Evolutionary conservation across 2,329 filamentous ascomycete species (phyloP), one percentile per base, ranked within the genome.

Genomic region (Dactylella cylindrospora): DNA sequence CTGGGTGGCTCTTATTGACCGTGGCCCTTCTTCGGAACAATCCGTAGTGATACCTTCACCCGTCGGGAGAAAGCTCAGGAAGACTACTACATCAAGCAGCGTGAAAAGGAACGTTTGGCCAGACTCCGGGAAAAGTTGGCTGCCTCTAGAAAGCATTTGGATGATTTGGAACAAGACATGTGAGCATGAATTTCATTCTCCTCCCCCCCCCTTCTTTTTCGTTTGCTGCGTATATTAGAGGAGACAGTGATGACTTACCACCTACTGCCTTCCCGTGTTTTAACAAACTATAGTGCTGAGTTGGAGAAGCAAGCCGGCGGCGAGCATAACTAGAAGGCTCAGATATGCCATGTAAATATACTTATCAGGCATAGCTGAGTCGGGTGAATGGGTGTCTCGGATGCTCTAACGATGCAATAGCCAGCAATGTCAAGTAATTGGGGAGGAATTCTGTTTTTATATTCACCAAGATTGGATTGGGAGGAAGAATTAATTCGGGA

Each of bases 51-150:
- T 73, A 83, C 88, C 54, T 98, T 96, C 82, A 88, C 85, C 77
- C 86, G 85, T 77, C 89, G 93, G 70, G 93, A 98, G 77, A 82
- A 85, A 73, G 91, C 91, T 68, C 80, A 78, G 72, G 93, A 97
- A 78, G 85, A 90, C 74, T 82, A 82, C 69, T 88, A 86, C 76
- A 90, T 98, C 76, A 83, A 83, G 71, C 78, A 86, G 77, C 87
- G 90, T 72, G 93, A 97, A 81, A 83, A 84, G 77, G 84, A 90
- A 78, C 96, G 95, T 88, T 85, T 96, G 66, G 69, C 80, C 46
- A 81, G 82, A 72, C 83, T 95, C 70, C 85, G 82, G 75, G 79
- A 80, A 77, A 83, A 82, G 73, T 80, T 96, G 67, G 71, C 75
- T 66, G 83, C 88, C 74, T 89, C 95, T 78, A 83, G 88, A 74